These are phyloP conservation scores for Umbelopsis sp. DNA, from an alignment of 192 early-diverging fungal species.

Conservation along the genomic window DNA sequence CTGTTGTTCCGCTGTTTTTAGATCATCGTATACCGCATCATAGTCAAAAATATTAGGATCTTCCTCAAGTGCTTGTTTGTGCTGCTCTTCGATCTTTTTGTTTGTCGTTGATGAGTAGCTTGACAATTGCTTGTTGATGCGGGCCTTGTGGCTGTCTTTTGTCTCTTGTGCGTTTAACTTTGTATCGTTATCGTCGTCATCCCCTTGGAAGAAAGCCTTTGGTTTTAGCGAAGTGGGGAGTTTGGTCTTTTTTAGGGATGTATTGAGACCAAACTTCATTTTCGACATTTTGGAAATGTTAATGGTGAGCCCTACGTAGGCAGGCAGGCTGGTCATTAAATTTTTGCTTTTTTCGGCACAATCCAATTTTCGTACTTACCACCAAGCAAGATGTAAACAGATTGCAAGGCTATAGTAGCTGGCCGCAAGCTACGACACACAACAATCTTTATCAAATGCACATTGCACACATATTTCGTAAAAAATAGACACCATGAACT, in stretches of 20 bases:
- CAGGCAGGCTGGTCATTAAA: too few species aligned
- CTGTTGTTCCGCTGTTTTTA: slow-evolving; percentile 60
- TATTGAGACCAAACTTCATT: slow-evolving; percentile 29
- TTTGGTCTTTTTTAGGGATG: slow-evolving; percentile 16
- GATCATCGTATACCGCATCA: slow-evolving; percentile 73
- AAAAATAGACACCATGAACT: neutral
- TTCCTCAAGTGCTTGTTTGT: slow-evolving; percentile 66
- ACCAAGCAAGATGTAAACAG: too few species aligned
- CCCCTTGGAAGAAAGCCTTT: slow-evolving; percentile 1
- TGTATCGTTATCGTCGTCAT: slow-evolving; percentile 20
- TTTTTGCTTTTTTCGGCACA: too few species aligned
- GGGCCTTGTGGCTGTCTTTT: slow-evolving; percentile 15
- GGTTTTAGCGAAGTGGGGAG: neutral
- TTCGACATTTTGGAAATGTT: slow-evolving; percentile 5
- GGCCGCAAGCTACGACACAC: too few species aligned
- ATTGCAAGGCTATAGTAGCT: too few species aligned
- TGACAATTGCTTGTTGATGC: slow-evolving; percentile 24
- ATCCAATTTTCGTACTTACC: too few species aligned
- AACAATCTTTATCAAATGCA: neutral
- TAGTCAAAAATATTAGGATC: slow-evolving; percentile 79
- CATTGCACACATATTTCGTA: neutral
- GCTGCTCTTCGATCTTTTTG: slow-evolving; percentile 45
- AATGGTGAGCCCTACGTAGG: too few species aligned
- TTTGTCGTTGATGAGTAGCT: slow-evolving; percentile 17
- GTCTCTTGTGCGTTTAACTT: neutral